Base-by-base conservation (phyloP, 2,329 filamentous ascomycete genomes). In the Sclerotiophoma versabilis region DNA sequence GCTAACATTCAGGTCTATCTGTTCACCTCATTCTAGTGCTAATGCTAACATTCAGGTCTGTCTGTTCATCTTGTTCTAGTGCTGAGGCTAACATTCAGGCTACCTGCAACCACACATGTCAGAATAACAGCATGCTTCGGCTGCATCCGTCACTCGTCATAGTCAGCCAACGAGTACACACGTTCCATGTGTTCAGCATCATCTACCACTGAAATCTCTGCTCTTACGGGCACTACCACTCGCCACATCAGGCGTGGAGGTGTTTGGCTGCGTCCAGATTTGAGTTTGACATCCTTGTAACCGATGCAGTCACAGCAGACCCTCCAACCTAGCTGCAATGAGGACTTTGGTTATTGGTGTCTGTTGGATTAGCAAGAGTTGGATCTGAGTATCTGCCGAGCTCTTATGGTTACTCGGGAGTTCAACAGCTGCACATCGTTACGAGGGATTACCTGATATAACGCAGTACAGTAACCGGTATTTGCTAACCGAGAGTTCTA, bases 401-500 rank as follows among this genome's bases (percentile, higher is more conserved):
- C 20, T 23, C 5, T 15, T 20, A 11, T 23, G 20, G 12, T 44
- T 27, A 32, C 25, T 54, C 38, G 32, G 22, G 32, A n/a, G 9
- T 15, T 8, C 19, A 42, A 38, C 26, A 43, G 37, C 44, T 47
- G 33, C 44, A 32, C 33, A 14, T 38, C 17, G 26, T 45, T 33
- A 39, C 12, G 26, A 49, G 38, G 25, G 10, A 23, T 26, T 9
- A n/a, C 11, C 26, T 32, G 39, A 29, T 49, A 49, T 19, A 45
- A 50, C 32, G 47, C 47, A 26, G 42, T 29, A 50, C 52, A 43
- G 45, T n/a, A 14, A 39, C 14, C 17, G 9, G 14, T 27, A 33
- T n/a, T 19, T 14, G 19, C 17, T 36, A 47, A 42, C 30, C 47
- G 30, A 47, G n/a, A 17, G 27, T 37, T 20, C 52, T 56, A 56